Conservation (phyloP, 78 protist genomes). For the Salpingoeca rosetta region DNA sequence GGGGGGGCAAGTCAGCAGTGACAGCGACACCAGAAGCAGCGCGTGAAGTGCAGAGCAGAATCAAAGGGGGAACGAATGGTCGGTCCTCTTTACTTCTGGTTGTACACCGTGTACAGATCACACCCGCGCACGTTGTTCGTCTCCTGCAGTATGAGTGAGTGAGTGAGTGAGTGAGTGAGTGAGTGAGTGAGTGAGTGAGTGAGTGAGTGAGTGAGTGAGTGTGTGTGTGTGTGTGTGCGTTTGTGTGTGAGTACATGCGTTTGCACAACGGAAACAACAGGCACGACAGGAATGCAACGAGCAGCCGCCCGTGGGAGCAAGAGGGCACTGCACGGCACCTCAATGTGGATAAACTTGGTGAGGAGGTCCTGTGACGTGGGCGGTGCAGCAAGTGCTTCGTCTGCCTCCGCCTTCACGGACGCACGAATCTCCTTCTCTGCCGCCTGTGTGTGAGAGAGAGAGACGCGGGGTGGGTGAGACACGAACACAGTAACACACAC, state of each 20-base stretch:
- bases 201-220: background rate
- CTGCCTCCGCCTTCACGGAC: conserved; percentile 66
- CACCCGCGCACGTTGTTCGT: too few relatives aligned
- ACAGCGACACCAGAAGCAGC: too few relatives aligned
- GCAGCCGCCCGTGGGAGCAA: background rate
- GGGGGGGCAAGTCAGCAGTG: too few relatives aligned
- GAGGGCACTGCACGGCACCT: background rate
- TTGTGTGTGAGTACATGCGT: background rate
- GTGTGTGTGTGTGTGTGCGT: background rate
- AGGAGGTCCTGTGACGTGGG: conserved; percentile 34
- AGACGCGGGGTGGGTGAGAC: too few relatives aligned
- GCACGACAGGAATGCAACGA: background rate
- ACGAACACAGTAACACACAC: too few relatives aligned
- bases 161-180: background rate
- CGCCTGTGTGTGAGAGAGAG: conserved; percentile 3
- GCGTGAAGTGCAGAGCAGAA: too few relatives aligned
- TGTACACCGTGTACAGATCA: too few relatives aligned
- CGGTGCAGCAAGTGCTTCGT: conserved; percentile 48
- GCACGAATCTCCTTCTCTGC: conserved; percentile 21
- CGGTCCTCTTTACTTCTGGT: too few relatives aligned
- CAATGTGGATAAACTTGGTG: conserved; percentile 42
- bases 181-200: background rate
- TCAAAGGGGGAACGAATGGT: too few relatives aligned
- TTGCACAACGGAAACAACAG: background rate
- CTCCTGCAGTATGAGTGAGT: too few relatives aligned